phyloP scores from a whole-genome alignment of 805 yeast genomes.

The Scheffersomyces lignosus region DNA sequence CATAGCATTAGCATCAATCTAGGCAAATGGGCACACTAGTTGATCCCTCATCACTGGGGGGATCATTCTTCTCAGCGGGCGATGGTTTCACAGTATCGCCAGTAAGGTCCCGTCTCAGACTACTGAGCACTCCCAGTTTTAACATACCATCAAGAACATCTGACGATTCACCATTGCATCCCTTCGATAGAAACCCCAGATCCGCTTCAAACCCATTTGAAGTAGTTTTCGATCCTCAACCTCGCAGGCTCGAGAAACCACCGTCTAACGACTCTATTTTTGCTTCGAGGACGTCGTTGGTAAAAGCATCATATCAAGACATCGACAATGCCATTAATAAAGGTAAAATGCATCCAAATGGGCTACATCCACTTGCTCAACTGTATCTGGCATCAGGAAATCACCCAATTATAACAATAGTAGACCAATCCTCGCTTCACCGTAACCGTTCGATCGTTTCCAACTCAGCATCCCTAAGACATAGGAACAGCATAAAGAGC shows the following conservation, averaged over 20 bases:
- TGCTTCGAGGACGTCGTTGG: neutral
- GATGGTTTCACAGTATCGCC: too few relatives aligned
- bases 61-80: too few relatives aligned
- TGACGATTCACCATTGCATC: neutral
- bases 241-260: too few relatives aligned
- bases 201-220: neutral
- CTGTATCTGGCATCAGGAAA: neutral
- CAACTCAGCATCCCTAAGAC: slow-evolving; percentile 27
- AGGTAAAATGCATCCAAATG: neutral
- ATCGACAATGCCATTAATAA: slow-evolving; percentile 1
- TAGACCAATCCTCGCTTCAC: slow-evolving; percentile 17
- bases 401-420: slow-evolving; percentile 26
- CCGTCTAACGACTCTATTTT: neutral
- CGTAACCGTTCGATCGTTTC: slow-evolving; percentile 33
- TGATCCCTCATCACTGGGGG: too few relatives aligned
- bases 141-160: too few relatives aligned
- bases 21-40: too few relatives aligned
- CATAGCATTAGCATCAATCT: too few relatives aligned
- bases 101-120: too few relatives aligned
- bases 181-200: neutral
- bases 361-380: neutral
- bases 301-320: slow-evolving; percentile 1
- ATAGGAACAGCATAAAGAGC: slow-evolving; percentile 27
- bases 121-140: too few relatives aligned
- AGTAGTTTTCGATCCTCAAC: too few relatives aligned